A percentile compares a stretch with the other conserved stretches of the same genome.
Conservation (phyloP, 23 red algal genomes). For the Gracilaria vermiculophylla region DNA sequence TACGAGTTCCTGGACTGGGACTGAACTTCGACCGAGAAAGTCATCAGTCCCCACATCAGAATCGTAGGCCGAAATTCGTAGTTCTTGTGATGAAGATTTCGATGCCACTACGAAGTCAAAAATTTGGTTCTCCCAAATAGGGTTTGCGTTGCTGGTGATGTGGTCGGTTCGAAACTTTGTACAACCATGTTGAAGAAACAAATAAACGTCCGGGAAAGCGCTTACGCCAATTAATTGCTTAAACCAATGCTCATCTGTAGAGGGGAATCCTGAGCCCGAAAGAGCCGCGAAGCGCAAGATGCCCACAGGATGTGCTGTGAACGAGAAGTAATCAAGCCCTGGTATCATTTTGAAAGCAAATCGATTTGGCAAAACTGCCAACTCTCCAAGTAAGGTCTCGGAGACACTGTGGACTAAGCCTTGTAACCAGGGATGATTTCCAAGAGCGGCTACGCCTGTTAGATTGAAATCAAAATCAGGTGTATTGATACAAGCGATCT, state of each 20-base stretch:
- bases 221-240: conserved; percentile 57
- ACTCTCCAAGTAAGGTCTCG: conserved; percentile 32
- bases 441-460: conserved; percentile 47
- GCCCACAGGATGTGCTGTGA: conserved; percentile 43
- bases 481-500: conserved; percentile 65
- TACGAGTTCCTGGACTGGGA: conserved; percentile 17
- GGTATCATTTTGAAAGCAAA: conserved; percentile 47
- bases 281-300: conserved; percentile 55
- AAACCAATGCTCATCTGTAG: conserved; percentile 44
- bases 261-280: conserved; percentile 50
- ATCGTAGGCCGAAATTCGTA: conserved; percentile 56
- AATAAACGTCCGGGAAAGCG: conserved; percentile 60
- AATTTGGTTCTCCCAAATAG: conserved; percentile 39
- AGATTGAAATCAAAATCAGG: conserved; percentile 51
- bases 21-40: conserved; percentile 31
- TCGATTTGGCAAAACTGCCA: conserved; percentile 47
- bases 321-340: conserved; percentile 28
- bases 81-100: conserved; percentile 38
- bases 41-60: conserved; percentile 54
- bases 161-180: conserved; percentile 17
- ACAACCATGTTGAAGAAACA: conserved; percentile 33
- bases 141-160: conserved; percentile 29
- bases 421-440: conserved; percentile 23
- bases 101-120: conserved; percentile 49
- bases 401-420: conserved; percentile 35